Conservation (phyloP, 2,329 filamentous ascomycete species). For the Xylariaceae sp. region DNA sequence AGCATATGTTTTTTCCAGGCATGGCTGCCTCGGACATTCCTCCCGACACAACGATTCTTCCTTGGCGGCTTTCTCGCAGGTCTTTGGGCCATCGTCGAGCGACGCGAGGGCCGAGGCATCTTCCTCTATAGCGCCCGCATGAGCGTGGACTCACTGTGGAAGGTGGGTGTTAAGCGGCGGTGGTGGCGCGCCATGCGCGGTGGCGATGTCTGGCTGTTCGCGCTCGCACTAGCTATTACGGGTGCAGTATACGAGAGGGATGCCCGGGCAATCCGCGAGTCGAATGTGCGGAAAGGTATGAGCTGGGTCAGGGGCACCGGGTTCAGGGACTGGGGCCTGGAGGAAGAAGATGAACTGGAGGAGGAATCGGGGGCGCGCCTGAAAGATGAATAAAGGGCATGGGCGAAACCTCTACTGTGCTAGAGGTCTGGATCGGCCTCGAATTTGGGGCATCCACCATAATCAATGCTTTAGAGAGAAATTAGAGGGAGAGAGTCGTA, state of each 20-base stretch:
- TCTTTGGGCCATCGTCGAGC: slow-evolving; percentile 81
- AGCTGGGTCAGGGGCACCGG: slow-evolving; percentile 78
- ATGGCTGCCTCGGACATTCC: slow-evolving; percentile 72
- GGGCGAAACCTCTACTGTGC: not conserved
- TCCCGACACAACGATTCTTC: slow-evolving; percentile 88
- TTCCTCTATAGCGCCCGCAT: slow-evolving; percentile 81
- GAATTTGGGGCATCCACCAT: not conserved
- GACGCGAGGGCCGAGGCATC: slow-evolving; percentile 65
- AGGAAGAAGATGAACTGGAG: slow-evolving; percentile 54
- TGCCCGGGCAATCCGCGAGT: slow-evolving; percentile 70
- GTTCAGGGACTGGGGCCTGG: slow-evolving; percentile 69
- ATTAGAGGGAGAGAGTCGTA: not conserved
- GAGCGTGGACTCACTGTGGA: slow-evolving; percentile 87
- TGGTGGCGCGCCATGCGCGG: slow-evolving; percentile 85
- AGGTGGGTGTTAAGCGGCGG: slow-evolving; percentile 87
- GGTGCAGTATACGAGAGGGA: slow-evolving; percentile 79
- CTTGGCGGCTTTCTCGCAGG: slow-evolving; percentile 85
- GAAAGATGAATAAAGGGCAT: slow-evolving; percentile 23
- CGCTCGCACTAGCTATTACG: slow-evolving; percentile 76
- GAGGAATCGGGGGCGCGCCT: slow-evolving; percentile 25
- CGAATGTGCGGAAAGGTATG: slow-evolving; percentile 71
- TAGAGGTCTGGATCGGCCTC: too few relatives aligned
- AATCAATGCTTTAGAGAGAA: not conserved
- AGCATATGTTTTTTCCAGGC: slow-evolving; percentile 88
- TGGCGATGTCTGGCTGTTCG: slow-evolving; percentile 85